These are phyloP conservation scores for Fusarium begoniae DNA, from an alignment of 2,329 filamentous ascomycete species.

Conservation along the genomic window DNA sequence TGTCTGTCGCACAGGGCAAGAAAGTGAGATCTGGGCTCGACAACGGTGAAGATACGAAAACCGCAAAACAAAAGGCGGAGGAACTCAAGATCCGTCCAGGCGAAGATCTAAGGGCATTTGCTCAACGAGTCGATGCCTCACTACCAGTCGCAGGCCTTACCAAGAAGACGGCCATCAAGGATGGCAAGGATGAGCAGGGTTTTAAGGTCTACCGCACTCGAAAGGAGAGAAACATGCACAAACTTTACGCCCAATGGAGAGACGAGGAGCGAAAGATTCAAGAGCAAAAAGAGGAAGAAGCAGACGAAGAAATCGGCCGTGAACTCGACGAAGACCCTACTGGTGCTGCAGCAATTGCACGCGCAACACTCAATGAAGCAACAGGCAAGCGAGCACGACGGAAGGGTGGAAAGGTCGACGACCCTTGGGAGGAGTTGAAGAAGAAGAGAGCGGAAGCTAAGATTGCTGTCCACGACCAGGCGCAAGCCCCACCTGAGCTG, in stretches of 20 bases:
- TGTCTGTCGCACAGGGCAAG: slow-evolving; percentile 75
- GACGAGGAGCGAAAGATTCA: slow-evolving; percentile 72
- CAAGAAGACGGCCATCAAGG: slow-evolving; percentile 65
- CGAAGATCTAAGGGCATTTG: slow-evolving; percentile 84
- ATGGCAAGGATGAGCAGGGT: slow-evolving; percentile 70
- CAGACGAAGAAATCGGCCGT: slow-evolving; percentile 69
- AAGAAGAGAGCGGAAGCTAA: slow-evolving; percentile 68
- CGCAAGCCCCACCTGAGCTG: slow-evolving; percentile 79
- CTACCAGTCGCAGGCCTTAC: slow-evolving; percentile 79
- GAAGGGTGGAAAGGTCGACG: slow-evolving; percentile 65
- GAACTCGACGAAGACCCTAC: slow-evolving; percentile 68
- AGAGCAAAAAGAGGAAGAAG: slow-evolving; percentile 71
- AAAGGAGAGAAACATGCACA: slow-evolving; percentile 85
- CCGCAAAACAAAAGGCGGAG: slow-evolving; percentile 34
- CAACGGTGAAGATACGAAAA: slow-evolving; percentile 63
- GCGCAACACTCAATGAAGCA: slow-evolving; percentile 51
- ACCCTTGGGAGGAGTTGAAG: slow-evolving; percentile 82
- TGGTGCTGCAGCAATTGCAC: slow-evolving; percentile 57
- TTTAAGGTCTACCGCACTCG: slow-evolving; percentile 77
- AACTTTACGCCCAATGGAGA: slow-evolving; percentile 80
- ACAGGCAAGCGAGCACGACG: slow-evolving; percentile 54
- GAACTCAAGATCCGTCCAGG: slow-evolving; percentile 80
- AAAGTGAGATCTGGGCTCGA: slow-evolving; percentile 72
- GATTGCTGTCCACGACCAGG: slow-evolving; percentile 66
- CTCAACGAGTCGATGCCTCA: slow-evolving; percentile 82